These are phyloP conservation scores for Linnemannia schmuckeri DNA, from an alignment of 192 early-diverging fungal genomes.

Conservation along the genomic window DNA sequence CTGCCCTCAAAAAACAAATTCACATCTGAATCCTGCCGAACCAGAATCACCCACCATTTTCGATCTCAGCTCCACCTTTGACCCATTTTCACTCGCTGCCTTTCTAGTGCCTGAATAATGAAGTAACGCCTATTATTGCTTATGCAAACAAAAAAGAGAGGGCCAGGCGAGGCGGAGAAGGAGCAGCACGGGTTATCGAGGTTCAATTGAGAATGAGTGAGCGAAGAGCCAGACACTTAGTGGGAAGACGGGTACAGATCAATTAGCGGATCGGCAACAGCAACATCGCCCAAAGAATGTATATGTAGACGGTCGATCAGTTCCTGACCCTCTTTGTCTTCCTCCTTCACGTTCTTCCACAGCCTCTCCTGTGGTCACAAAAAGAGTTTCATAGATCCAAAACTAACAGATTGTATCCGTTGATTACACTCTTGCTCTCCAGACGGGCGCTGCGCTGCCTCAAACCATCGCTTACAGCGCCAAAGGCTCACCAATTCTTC, in stretches of 20 bases:
- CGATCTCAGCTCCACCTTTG: background rate
- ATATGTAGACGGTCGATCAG: no score
- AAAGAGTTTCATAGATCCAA: background rate
- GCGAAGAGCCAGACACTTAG: no score
- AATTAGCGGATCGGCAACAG: no score
- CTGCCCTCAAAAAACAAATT: background rate
- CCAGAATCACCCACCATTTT: background rate
- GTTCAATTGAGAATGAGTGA: no score
- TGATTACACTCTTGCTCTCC: background rate
- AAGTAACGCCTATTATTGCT: background rate
- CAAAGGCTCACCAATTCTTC: background rate
- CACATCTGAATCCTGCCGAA: constrained; percentile 1
- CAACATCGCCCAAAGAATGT: no score
- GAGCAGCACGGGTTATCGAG: background rate
- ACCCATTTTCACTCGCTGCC: no score
- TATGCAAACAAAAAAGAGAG: background rate
- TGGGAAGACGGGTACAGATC: no score
- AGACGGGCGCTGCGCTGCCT: background rate
- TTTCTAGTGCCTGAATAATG: no score
- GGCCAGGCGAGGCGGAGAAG: background rate
- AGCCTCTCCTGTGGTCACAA: background rate
- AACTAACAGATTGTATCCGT: background rate
- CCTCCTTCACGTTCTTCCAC: background rate
- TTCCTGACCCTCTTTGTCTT: background rate
- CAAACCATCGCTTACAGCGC: background rate